Evolutionary conservation across 129 eudicot species (phyloP).

Genomic region (Kitagawia praeruptora): DNA sequence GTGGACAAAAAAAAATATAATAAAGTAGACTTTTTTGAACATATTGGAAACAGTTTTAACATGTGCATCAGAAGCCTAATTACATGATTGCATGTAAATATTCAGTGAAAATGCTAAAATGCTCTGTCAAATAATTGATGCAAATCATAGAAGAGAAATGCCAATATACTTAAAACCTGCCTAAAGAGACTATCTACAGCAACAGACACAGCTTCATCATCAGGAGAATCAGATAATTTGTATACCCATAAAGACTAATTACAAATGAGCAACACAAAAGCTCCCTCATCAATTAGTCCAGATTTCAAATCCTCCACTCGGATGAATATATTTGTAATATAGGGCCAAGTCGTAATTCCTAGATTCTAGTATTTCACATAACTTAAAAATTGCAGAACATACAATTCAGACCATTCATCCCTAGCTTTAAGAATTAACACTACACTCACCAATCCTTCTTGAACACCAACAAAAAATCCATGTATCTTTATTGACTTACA

Average conservation of each 20-base stretch:
- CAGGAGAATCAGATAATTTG: not conserved
- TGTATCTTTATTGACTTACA: no score
- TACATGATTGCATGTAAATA: not conserved
- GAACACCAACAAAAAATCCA: not conserved
- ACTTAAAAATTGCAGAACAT: no score
- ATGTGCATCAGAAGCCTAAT: not conserved
- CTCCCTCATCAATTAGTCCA: no score
- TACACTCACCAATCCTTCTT: not conserved
- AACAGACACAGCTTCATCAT: no score
- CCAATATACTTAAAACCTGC: not conserved
- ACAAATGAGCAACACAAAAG: not conserved
- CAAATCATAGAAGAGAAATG: not conserved
- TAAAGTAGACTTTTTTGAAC: no score
- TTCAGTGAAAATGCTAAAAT: not conserved
- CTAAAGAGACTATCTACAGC: not conserved
- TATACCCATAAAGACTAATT: not conserved
- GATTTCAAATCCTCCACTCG: not conserved
- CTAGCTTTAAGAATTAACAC: no score
- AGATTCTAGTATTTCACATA: no score
- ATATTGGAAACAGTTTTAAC: not conserved
- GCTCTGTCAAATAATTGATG: not conserved
- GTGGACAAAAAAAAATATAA: no score
- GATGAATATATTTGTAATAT: no score
- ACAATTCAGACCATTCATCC: not conserved
- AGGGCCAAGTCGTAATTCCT: no score